phyloP scores from a whole-genome alignment of 441 rosid species.

The Macaranga tanarius region DNA sequence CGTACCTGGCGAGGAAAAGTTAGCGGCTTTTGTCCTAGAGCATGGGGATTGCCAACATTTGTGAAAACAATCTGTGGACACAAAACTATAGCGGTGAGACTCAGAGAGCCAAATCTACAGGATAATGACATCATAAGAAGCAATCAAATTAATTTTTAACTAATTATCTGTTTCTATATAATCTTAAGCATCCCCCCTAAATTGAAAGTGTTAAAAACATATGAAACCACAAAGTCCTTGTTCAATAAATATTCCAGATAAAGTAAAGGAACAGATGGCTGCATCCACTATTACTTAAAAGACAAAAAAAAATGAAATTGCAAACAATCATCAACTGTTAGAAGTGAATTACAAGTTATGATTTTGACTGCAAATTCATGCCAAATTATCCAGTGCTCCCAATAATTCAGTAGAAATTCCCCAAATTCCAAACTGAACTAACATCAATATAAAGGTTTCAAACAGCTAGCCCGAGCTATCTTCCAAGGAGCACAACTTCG shows the following conservation, averaged over 20 bases:
- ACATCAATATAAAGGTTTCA: no score
- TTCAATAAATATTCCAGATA: not conserved
- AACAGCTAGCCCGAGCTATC: no score
- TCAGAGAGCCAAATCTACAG: not conserved
- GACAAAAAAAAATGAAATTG: not conserved
- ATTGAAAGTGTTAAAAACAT: not conserved
- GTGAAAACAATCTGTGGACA: slow-evolving; percentile 81
- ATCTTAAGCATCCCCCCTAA: no score
- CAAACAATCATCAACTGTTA: not conserved
- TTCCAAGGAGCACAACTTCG: not conserved
- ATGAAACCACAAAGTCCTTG: not conserved
- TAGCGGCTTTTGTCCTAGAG: slow-evolving; percentile 90
- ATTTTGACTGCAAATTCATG: not conserved
- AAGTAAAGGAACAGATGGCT: not conserved
- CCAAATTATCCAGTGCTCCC: not conserved
- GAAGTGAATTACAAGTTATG: not conserved
- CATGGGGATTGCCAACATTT: slow-evolving; percentile 98
- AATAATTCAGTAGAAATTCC: not conserved
- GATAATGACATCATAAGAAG: not conserved
- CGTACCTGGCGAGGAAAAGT: slow-evolving; percentile 91
- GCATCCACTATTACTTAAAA: not conserved
- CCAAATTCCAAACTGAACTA: not conserved
- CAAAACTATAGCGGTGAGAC: slow-evolving; percentile 22
- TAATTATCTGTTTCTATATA: not conserved
- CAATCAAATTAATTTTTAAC: not conserved